Base-by-base conservation (phyloP, 768 basidiomycete species). In the Epithele typhae region DNA sequence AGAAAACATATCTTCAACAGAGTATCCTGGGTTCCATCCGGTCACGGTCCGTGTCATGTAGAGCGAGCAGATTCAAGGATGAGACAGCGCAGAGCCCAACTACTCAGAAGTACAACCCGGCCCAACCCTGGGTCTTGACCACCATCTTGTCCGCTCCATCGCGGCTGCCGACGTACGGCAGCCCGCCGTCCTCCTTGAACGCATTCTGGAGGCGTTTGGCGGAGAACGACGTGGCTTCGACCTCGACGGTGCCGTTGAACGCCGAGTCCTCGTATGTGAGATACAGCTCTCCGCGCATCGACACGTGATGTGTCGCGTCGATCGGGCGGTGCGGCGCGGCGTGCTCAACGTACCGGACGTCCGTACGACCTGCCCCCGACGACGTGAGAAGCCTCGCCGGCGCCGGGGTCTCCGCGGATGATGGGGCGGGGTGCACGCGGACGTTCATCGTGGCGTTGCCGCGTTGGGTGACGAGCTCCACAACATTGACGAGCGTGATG, bases 341-440 rank as follows among this genome's bases (percentile, higher is more conserved):
- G 51, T 72, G 60, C 38, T 59, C 56, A 45, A 74, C 59, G 53
- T 72, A 78, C 51, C 67, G 68, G 25, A 82, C 58, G 57, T 79
- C 76, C 9, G 76, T 71, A 37, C 75, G 70, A 3, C 79, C 78
- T n/a, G 68, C 64, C 33, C 79, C 80, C 10, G 76, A 78, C 11
- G 68, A 68, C 0, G 80, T 80, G 24, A 64, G 58, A 12, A 82
- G 58, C 11, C 43, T 41, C 0, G 70, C 76, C 21, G 63, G 51
- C 30, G 66, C 58, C 1, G 70, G 68, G n/a, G 62, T 63, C 18
- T 57, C 51, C 11, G 69, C 67, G 5, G 63, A 46, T 18, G 54
- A 50, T 10, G 54, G 41, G 12, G 47, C 49, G 17, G 78, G 77
- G 51, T 71, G 64, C 19, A 74, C 69, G 49, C 70, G 72, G 45